These are phyloP conservation scores for Cladosporium sp. DNA, from an alignment of 2,329 filamentous ascomycete genomes.

Conservation along the genomic window DNA sequence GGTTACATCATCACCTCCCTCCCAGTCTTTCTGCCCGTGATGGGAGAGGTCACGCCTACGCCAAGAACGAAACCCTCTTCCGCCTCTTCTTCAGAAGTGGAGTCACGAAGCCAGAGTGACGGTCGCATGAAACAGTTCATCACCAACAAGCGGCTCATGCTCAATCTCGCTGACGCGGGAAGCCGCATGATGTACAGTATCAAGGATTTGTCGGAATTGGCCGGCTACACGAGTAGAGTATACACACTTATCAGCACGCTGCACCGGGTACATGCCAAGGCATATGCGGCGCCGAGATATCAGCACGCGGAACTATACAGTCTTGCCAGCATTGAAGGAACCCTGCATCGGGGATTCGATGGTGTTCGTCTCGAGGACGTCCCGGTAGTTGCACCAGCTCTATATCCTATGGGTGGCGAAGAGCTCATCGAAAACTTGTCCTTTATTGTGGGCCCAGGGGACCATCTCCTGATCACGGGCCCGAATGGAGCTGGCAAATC, in stretches of 20 bases:
- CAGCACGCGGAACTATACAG: constrained; percentile 77
- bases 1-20: constrained; percentile 91
- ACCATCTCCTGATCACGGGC: constrained; percentile 91
- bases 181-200: constrained; percentile 99
- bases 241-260: constrained; percentile 94
- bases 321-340: constrained; percentile 86
- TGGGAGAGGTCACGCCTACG: constrained; percentile 70
- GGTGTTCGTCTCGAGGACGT: constrained; percentile 91
- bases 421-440: constrained; percentile 85
- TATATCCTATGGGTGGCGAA: constrained; percentile 88
- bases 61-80: constrained; percentile 4
- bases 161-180: constrained; percentile 91
- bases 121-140: constrained; percentile 98
- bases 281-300: constrained; percentile 69
- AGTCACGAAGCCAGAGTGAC: constrained; percentile 32
- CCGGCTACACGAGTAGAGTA: constrained; percentile 91
- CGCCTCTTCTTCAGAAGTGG: constrained; percentile 19
- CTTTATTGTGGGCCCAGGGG: constrained; percentile 82
- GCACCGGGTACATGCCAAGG: constrained; percentile 85
- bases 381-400: constrained; percentile 79
- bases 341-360: constrained; percentile 89
- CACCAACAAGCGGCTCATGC: constrained; percentile 97
- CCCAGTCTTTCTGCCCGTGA: constrained; percentile 88
- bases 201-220: constrained; percentile 93
- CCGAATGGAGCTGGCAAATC: constrained; percentile 93